Evolutionary conservation across 139 green algal species (phyloP).

Genomic region (Auxenochlorella pyrenoidosa): DNA sequence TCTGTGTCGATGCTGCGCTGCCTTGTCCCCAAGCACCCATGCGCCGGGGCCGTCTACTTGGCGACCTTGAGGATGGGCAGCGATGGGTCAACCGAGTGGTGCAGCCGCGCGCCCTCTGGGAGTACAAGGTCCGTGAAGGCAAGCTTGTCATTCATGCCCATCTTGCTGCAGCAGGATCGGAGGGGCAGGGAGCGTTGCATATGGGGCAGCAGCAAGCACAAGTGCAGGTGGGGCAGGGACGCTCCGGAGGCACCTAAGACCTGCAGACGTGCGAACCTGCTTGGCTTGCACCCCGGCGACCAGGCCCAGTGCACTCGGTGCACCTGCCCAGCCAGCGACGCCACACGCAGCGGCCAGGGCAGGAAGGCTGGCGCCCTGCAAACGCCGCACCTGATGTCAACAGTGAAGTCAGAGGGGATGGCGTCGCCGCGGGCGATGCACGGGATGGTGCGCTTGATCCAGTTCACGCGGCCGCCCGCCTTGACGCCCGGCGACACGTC

Average conservation of each 20-base stretch:
- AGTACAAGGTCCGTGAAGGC: conserved; percentile 22
- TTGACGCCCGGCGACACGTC: conserved; percentile 61
- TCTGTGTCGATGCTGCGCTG: too few relatives aligned
- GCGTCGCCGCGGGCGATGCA: conserved; percentile 32
- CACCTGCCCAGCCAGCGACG: too few relatives aligned
- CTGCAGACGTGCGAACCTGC: neutral
- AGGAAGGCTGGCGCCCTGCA: too few relatives aligned
- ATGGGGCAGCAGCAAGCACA: neutral
- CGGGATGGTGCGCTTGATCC: conserved; percentile 41
- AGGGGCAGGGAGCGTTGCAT: neutral
- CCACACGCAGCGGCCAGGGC: too few relatives aligned
- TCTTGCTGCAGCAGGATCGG: conserved; percentile 11
- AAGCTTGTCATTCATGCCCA: conserved; percentile 54
- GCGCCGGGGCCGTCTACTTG: too few relatives aligned
- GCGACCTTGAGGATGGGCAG: conserved; percentile 48
- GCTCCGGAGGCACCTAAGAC: neutral
- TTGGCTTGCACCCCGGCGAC: too few relatives aligned
- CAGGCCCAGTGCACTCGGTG: too few relatives aligned
- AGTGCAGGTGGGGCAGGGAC: neutral
- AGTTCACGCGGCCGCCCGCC: conserved; percentile 54
- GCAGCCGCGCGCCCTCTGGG: conserved; percentile 23
- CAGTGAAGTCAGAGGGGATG: conserved; percentile 44
- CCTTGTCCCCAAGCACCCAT: too few relatives aligned
- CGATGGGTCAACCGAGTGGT: neutral
- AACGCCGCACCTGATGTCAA: conserved; percentile 39